Percentiles rank a stretch among this genome's conserved stretches.
These are phyloP conservation scores for Teratosphaeria gauchensis DNA, from an alignment of 2,329 filamentous ascomycete genomes.

Conservation along the genomic window DNA sequence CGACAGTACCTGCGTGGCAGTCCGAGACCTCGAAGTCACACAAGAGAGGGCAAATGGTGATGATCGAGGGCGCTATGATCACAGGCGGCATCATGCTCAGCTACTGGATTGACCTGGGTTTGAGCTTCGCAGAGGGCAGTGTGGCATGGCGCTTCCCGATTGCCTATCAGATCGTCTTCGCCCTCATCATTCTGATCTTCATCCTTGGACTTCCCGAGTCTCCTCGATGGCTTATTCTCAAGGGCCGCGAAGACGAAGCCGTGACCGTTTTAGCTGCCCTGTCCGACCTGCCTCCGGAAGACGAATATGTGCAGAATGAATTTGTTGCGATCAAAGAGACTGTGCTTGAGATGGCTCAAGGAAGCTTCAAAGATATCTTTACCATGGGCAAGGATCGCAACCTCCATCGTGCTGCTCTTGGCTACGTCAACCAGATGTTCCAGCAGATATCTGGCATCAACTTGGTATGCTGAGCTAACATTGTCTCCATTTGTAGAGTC, in stretches of 20 bases:
- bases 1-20: slow-evolving; percentile 36
- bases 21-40: slow-evolving; percentile 37
- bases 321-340: not conserved
- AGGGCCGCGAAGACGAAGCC: not conserved
- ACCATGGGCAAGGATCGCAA: not conserved
- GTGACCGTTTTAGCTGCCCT: not conserved
- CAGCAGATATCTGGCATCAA: not conserved
- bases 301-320: not conserved
- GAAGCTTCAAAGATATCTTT: not conserved
- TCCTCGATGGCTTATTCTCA: not conserved
- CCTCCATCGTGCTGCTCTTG: not conserved
- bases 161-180: slow-evolving; percentile 44
- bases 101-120: slow-evolving; percentile 29
- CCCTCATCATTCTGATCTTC: slow-evolving; percentile 14
- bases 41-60: slow-evolving; percentile 35
- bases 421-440: not conserved
- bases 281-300: not conserved
- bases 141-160: slow-evolving; percentile 45
- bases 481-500: not conserved
- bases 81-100: not conserved
- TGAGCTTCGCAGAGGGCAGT: slow-evolving; percentile 10
- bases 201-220: not conserved
- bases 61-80: slow-evolving; percentile 24
- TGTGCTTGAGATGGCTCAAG: not conserved
- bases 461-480: not conserved